Evolutionary conservation across 148 eudicot species (phyloP).

Genomic region (Vaccinium darrowii): DNA sequence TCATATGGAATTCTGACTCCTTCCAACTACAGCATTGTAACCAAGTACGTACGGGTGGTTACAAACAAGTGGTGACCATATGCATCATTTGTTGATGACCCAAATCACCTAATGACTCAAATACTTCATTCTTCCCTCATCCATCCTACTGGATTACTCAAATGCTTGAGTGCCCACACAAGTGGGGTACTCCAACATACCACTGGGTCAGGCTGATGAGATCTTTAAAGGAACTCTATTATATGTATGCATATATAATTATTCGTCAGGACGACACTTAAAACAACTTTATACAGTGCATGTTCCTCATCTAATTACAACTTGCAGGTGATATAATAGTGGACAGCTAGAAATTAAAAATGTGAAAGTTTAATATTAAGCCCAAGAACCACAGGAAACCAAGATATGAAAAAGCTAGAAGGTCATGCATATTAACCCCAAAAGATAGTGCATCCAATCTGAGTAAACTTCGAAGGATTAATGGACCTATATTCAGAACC

Average conservation of each 20-base stretch:
- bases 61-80: background rate
- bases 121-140: background rate
- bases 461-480: background rate
- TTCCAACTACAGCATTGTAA: background rate
- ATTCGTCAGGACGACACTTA: background rate
- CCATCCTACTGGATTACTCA: background rate
- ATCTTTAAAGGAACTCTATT: background rate
- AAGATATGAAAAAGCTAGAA: background rate
- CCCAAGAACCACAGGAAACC: background rate
- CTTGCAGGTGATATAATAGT: background rate
- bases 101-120: background rate
- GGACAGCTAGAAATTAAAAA: background rate
- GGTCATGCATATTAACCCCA: background rate
- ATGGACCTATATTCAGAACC: conserved; percentile 93
- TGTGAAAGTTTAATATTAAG: background rate
- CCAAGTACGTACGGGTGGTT: background rate
- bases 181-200: background rate
- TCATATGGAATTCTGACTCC: background rate
- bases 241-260: background rate
- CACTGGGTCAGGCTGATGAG: background rate
- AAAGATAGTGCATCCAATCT: background rate
- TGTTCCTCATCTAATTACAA: background rate
- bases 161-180: background rate
- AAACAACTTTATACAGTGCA: background rate
- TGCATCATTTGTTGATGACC: background rate